Percentiles rank a stretch among this genome's conserved stretches.
Evolutionary conservation across 2,329 filamentous ascomycete genomes (phyloP).

Genomic region (Aspergillus awamori): DNA sequence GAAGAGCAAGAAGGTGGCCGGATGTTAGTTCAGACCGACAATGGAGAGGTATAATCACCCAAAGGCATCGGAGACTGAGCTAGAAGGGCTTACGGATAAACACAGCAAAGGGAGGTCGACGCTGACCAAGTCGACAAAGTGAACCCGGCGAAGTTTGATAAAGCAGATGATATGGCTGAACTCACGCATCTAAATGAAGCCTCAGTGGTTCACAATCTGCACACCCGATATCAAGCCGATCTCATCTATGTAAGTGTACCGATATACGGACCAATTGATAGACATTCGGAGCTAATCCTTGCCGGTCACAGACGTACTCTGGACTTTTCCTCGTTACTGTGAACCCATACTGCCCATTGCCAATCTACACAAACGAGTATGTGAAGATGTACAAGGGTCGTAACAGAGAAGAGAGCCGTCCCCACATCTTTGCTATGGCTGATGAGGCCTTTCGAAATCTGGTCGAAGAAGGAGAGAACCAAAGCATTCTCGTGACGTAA

Average conservation of each 20-base stretch:
- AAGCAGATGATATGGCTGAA: constrained; percentile 98
- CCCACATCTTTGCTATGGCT: constrained; percentile 96
- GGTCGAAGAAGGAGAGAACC: constrained; percentile 91
- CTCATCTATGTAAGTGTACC: constrained; percentile 72
- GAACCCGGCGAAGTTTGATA: constrained; percentile 99
- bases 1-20: constrained; percentile 72
- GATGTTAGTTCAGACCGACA: constrained; percentile 87
- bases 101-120: constrained; percentile 81
- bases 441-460: constrained; percentile 95
- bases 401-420: constrained; percentile 88
- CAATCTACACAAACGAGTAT: constrained; percentile 96
- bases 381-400: constrained; percentile 97
- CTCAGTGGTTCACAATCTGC: constrained; percentile 95
- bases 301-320: constrained; percentile 74
- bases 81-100: constrained; percentile 25
- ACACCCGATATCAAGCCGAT: constrained; percentile 92
- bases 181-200: constrained; percentile 97
- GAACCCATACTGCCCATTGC: constrained; percentile 91
- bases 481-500: constrained; percentile 92
- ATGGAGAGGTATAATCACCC: constrained; percentile 69
- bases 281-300: neutral
- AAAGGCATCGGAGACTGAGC: too few relatives aligned
- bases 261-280: too few relatives aligned
- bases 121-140: constrained; percentile 93
- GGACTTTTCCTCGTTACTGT: constrained; percentile 95